These are phyloP conservation scores for Claviceps arundinis DNA, from an alignment of 2,329 filamentous ascomycete genomes.

Conservation along the genomic window DNA sequence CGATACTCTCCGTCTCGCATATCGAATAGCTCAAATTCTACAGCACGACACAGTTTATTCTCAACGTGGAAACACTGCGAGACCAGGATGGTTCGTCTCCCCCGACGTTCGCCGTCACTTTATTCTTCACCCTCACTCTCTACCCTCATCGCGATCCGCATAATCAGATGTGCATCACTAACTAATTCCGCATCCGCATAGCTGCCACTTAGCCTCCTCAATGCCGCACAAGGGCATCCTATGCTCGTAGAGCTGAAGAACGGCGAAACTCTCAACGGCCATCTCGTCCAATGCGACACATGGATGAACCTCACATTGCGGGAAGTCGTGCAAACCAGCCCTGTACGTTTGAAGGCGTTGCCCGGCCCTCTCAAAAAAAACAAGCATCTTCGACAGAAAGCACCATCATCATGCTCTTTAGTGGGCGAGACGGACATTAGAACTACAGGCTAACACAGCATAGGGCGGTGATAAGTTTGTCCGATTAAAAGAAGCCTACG, in stretches of 20 bases:
- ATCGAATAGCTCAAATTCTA: background rate
- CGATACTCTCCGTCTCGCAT: background rate
- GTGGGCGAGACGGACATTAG: background rate
- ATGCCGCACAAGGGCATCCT: slow-evolving; percentile 90
- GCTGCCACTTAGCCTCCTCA: slow-evolving; percentile 72
- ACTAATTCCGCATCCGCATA: slow-evolving; percentile 16
- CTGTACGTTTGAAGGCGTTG: slow-evolving; percentile 32
- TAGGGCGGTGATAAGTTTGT: slow-evolving; percentile 90
- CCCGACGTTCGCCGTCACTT: background rate
- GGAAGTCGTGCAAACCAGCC: slow-evolving; percentile 92
- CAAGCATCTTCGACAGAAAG: too few species aligned
- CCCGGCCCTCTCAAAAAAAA: too few species aligned
- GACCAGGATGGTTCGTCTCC: background rate
- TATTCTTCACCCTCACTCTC: background rate
- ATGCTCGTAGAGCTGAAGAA: slow-evolving; percentile 98
- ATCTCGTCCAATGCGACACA: slow-evolving; percentile 92
- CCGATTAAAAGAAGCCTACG: slow-evolving; percentile 83
- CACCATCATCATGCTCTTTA: too few species aligned
- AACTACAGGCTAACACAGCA: background rate
- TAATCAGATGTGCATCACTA: background rate
- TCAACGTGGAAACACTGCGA: background rate
- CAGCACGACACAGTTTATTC: background rate
- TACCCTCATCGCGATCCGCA: background rate
- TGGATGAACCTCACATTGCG: slow-evolving; percentile 99
- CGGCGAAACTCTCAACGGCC: slow-evolving; percentile 92